These are phyloP conservation scores for Atkinsonella texensis DNA, from an alignment of 2,329 filamentous ascomycete genomes.

Conservation along the genomic window DNA sequence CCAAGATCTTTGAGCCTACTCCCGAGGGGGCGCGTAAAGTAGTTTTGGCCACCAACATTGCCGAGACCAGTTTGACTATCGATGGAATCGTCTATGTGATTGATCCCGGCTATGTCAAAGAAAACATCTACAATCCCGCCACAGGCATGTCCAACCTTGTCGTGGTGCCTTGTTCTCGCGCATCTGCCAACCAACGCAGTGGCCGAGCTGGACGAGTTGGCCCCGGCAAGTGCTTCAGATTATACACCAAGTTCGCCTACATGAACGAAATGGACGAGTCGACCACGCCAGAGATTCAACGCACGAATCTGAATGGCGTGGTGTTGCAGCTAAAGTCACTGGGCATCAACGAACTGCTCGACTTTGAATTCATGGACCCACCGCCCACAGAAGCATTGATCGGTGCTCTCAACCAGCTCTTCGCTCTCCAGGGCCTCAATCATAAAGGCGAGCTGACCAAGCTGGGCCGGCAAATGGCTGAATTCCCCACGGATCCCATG, in stretches of 20 bases:
- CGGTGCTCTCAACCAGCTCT: conserved; percentile 78
- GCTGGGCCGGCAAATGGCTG: conserved; percentile 84
- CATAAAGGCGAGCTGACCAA: conserved; percentile 83
- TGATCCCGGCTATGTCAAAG: conserved; percentile 89
- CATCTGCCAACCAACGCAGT: conserved; percentile 84
- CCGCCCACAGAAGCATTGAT: conserved; percentile 85
- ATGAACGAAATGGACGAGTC: conserved; percentile 92
- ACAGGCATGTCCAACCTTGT: conserved; percentile 89
- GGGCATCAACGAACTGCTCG: conserved; percentile 81
- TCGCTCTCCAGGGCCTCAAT: conserved; percentile 80
- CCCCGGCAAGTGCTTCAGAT: conserved; percentile 81
- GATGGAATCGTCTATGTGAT: conserved; percentile 95
- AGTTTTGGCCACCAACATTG: conserved; percentile 91
- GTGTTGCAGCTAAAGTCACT: conserved; percentile 80
- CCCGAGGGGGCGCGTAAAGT: conserved; percentile 79
- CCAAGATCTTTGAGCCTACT: conserved; percentile 89
- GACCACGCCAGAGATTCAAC: conserved; percentile 85
- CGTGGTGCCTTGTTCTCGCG: conserved; percentile 81
- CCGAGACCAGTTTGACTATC: conserved; percentile 89
- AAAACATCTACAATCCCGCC: conserved; percentile 83
- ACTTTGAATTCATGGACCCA: conserved; percentile 94
- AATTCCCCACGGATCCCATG: conserved; percentile 89
- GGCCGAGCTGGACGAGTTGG: conserved; percentile 87
- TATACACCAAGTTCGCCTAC: conserved; percentile 90
- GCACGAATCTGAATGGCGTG: conserved; percentile 74